A percentile compares a stretch with the other conserved stretches of the same genome.
phyloP scores from a whole-genome alignment of 2,329 filamentous ascomycete species.

The Phialophora verrucosa region DNA sequence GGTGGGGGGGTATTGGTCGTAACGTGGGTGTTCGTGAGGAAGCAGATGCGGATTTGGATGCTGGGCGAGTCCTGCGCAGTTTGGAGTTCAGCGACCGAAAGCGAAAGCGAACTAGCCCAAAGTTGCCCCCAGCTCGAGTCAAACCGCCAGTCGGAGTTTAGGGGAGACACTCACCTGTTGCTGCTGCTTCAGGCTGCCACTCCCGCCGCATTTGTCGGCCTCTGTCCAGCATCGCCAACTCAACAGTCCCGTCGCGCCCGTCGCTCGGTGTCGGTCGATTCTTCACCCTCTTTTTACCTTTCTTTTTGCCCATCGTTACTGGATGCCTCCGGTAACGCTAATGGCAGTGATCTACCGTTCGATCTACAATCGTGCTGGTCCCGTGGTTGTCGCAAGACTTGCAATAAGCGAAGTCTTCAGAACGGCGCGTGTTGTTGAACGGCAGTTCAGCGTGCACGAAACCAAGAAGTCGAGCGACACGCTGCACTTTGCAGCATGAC shows the following conservation, averaged over 20 bases:
- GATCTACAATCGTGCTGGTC: slow-evolving; percentile 22
- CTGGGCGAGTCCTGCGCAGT: slow-evolving; percentile 35
- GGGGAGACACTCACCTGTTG: slow-evolving; percentile 19
- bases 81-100: slow-evolving; percentile 27
- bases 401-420: slow-evolving; percentile 12
- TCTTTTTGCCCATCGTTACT: slow-evolving; percentile 22
- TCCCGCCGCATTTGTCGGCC: slow-evolving; percentile 2
- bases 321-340: slow-evolving; percentile 10
- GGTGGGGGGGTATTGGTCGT: slow-evolving; percentile 10
- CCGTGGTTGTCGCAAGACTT: slow-evolving; percentile 18
- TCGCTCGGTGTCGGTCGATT: background rate
- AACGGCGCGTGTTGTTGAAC: slow-evolving; percentile 14
- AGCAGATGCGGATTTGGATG: slow-evolving; percentile 20
- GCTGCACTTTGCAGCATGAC: slow-evolving; percentile 19
- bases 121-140: slow-evolving; percentile 11
- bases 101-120: slow-evolving; percentile 8
- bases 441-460: slow-evolving; percentile 8
- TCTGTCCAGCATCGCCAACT: slow-evolving; percentile 6
- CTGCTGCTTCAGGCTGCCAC: slow-evolving; percentile 13
- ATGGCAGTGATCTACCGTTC: slow-evolving; percentile 23
- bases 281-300: slow-evolving; percentile 14
- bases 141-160: slow-evolving; percentile 3
- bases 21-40: slow-evolving; percentile 19
- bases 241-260: background rate
- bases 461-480: slow-evolving; percentile 22